Percentiles rank a stretch among this genome's conserved stretches.
Conservation (phyloP, 345 rosid genomes). For the Nephelium lappaceum region DNA sequence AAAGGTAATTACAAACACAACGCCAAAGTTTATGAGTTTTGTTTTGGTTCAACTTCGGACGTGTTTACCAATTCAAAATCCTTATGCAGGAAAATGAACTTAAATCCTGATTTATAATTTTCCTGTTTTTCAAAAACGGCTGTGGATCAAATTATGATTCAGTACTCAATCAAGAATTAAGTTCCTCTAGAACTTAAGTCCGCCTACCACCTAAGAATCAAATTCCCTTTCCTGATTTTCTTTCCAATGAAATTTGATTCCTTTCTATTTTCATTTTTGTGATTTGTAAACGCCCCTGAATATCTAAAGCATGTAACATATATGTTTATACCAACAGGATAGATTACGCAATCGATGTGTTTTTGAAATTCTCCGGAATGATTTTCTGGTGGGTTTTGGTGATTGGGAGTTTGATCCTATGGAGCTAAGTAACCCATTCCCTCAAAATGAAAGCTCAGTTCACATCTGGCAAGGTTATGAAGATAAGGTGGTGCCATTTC, state of each 20-base stretch:
- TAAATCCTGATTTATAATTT: no score
- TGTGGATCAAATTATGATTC: no score
- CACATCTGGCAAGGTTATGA: slow-evolving; percentile 90
- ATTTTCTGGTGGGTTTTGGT: slow-evolving; percentile 62
- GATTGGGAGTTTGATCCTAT: slow-evolving; percentile 89
- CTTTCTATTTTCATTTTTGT: no score
- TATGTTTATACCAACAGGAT: slow-evolving; percentile 47
- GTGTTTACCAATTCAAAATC: no score
- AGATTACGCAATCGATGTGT: slow-evolving; percentile 49
- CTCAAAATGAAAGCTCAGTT: slow-evolving; percentile 42
- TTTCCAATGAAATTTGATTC: no score
- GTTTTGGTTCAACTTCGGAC: neutral
- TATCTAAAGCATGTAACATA: neutral
- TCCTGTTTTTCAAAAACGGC: no score
- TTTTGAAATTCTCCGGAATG: slow-evolving; percentile 60
- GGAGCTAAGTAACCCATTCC: slow-evolving; percentile 54
- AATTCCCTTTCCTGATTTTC: no score
- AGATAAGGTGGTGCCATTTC: slow-evolving; percentile 83
- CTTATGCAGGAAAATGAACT: no score
- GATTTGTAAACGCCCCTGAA: no score
- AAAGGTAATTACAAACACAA: slow-evolving; percentile 44
- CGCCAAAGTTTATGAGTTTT: neutral
- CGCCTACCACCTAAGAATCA: no score
- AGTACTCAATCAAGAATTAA: no score
- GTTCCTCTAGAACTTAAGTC: no score